Evolutionary conservation across 1,139 yeast genomes (phyloP), one percentile per base, ranked within the genome.

Genomic region (Candida smagusa): DNA sequence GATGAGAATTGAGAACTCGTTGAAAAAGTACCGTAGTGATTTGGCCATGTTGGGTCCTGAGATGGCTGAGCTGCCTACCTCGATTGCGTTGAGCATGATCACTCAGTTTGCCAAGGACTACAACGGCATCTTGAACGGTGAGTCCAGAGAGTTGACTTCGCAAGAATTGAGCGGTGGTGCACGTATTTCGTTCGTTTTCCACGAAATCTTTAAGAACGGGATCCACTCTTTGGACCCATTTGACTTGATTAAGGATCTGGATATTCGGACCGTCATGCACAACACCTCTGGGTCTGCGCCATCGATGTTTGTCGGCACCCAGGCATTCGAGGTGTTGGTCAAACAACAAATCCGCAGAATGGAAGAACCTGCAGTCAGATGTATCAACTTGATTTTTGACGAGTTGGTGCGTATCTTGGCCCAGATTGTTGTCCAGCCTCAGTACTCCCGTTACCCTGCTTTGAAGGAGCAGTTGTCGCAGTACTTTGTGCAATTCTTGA

Each of bases 261-360:
- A 92, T 59, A 94, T 94, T 52, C 81, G 98, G 64, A 92, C 98
- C n/a, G 90, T 92, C 42, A 84, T 84, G 90, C 88, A 90, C 69
- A 92, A 92, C 61, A 87, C 97, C 32, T 85, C 96, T 9, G 98
- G 98, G 56, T 84, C 97, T 12, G 88, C 97, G 1, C 98, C 98
- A n/a, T 86, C 96, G 4, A 73, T 92, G 52, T 92, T 92, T 65
- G 98, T 92, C 42, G 98, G 97, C 33, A 92, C 98, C 6, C 92
- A 88, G 54, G 97, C 97, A 0, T 92, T 92, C 58, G 98, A 92
- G 63, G 96, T 90, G 13, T 78, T 92, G 52, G 97, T 92, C 33
- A 89, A 87, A 62, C 96, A 92, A 63, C 98, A 92, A 64, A 90
- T 92, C 49, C 81, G 74, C 52, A 79, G 98, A 62, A 88, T 92